Conservation (phyloP, 352 stramenopile species). For the Globisporangium recalcitrans region DNA sequence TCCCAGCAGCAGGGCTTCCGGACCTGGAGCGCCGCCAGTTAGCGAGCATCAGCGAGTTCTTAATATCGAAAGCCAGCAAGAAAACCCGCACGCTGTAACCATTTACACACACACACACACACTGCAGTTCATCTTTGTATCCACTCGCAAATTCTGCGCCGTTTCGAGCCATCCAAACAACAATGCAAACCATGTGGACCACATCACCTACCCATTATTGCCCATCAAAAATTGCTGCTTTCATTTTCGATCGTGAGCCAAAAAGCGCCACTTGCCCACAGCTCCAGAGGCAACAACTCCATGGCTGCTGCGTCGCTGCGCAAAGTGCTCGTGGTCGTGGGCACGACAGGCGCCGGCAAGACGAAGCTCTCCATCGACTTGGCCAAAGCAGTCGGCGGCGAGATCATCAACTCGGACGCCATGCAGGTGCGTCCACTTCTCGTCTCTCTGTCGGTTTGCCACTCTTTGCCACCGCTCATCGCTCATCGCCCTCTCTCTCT, state of each 20-base stretch:
- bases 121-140: neutral
- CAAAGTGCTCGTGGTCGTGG: conserved; percentile 86
- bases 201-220: conserved; percentile 13
- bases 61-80: conserved; percentile 60
- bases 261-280: neutral
- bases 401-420: conserved; percentile 90
- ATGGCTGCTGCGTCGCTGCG: conserved; percentile 34
- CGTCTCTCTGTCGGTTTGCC: neutral
- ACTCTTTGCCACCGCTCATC: neutral
- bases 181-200: conserved; percentile 18
- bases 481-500: neutral
- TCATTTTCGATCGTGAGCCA: neutral
- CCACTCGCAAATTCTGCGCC: neutral
- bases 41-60: conserved; percentile 50
- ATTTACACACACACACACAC: neutral
- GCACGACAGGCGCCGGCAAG: conserved; percentile 89
- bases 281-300: neutral
- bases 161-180: conserved; percentile 14
- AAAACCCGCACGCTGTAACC: conserved; percentile 25
- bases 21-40: conserved; percentile 38
- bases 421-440: conserved; percentile 60
- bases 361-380: conserved; percentile 91
- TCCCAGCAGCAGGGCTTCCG: conserved; percentile 7
- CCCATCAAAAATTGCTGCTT: conserved; percentile 16
- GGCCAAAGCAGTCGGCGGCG: conserved; percentile 82